Evolutionary conservation across 2,329 filamentous ascomycete genomes (phyloP).

Genomic region (Fusarium nygamai): DNA sequence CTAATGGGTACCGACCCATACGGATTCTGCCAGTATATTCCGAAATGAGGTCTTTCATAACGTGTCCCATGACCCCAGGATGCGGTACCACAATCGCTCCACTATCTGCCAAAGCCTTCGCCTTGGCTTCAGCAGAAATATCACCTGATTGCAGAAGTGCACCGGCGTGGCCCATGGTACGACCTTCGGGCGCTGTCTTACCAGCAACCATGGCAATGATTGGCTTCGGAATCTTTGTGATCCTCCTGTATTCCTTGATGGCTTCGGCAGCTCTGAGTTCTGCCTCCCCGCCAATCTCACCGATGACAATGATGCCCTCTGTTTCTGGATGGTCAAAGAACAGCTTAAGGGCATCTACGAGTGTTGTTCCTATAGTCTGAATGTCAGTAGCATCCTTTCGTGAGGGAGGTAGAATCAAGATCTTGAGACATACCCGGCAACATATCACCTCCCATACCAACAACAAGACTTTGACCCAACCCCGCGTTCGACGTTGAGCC

Average conservation of each 20-base stretch:
- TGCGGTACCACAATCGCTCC: constrained; percentile 52
- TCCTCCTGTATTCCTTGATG: constrained; percentile 69
- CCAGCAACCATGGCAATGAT: constrained; percentile 73
- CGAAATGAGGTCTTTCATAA: constrained; percentile 47
- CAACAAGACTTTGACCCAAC: constrained; percentile 78
- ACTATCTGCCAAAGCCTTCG: constrained; percentile 47
- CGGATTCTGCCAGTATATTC: neutral
- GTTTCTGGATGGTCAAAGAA: constrained; percentile 76
- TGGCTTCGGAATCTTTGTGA: constrained; percentile 69
- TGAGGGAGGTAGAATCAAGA: neutral
- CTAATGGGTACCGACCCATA: no score
- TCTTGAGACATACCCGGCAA: constrained; percentile 63
- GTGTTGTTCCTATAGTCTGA: constrained; percentile 61
- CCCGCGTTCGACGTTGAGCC: constrained; percentile 77
- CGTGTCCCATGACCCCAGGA: constrained; percentile 50
- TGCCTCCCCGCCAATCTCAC: constrained; percentile 76
- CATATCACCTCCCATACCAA: constrained; percentile 81
- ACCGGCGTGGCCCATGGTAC: constrained; percentile 78
- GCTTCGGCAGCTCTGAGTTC: constrained; percentile 78
- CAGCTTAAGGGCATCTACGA: constrained; percentile 74
- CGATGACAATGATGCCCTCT: constrained; percentile 75
- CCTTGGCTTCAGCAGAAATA: constrained; percentile 47
- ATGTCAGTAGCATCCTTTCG: neutral
- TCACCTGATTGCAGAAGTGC: constrained; percentile 59
- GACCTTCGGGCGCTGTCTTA: constrained; percentile 66